These are phyloP conservation scores for Sphenostylis stenocarpa DNA, from an alignment of 306 rosid genomes.

Conservation along the genomic window DNA sequence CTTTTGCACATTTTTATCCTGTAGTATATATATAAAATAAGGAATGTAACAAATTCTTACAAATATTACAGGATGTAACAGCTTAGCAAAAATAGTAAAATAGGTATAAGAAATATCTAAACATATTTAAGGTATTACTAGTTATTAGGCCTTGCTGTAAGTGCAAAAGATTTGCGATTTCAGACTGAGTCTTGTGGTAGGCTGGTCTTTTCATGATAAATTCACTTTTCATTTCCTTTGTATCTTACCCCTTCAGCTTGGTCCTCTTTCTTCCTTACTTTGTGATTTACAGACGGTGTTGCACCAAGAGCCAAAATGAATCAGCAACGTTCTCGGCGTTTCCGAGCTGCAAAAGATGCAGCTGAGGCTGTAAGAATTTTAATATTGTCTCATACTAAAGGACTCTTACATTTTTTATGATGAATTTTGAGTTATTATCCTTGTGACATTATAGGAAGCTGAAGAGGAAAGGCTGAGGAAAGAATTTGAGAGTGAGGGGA, in stretches of 20 bases:
- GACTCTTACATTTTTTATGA: background rate
- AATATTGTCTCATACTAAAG: constrained; percentile 8
- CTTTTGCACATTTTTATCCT: too few species aligned
- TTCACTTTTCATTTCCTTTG: background rate
- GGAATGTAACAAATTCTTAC: too few species aligned
- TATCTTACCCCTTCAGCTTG: background rate
- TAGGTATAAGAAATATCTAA: too few species aligned
- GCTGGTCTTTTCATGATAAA: too few species aligned
- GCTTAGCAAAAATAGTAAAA: too few species aligned
- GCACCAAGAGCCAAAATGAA: constrained; percentile 97
- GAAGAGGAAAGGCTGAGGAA: constrained; percentile 70
- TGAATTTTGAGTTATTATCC: constrained; percentile 19
- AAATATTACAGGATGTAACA: too few species aligned
- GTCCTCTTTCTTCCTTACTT: background rate
- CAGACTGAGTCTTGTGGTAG: too few species aligned
- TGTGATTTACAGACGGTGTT: constrained; percentile 64
- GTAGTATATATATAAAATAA: too few species aligned
- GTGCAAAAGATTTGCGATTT: too few species aligned
- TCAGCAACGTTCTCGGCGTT: constrained; percentile 86
- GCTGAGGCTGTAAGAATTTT: constrained; percentile 65
- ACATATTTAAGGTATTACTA: too few species aligned
- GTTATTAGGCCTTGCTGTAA: too few species aligned
- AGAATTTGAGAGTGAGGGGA: constrained; percentile 58
- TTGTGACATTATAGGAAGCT: constrained; percentile 57
- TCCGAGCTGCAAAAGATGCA: constrained; percentile 79